phyloP scores from a whole-genome alignment of 371 early-diverging fungal genomes.

The Mucor piriformis region DNA sequence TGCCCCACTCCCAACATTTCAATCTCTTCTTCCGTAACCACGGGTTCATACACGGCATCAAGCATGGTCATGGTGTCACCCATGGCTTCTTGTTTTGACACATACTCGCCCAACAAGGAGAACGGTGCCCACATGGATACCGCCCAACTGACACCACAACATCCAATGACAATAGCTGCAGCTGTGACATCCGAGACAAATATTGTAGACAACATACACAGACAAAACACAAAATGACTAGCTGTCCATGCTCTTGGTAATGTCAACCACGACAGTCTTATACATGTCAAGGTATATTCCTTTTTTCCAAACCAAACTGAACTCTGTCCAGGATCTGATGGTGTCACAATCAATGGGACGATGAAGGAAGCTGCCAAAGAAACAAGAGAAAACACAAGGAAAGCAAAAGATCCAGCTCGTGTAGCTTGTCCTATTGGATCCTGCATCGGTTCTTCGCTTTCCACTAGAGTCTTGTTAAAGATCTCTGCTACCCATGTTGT shows the following conservation, averaged over 20 bases:
- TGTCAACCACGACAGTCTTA: conserved; percentile 40
- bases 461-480: conserved; percentile 34
- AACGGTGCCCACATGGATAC: conserved; percentile 93
- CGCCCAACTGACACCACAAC: conserved; percentile 87
- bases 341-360: conserved; percentile 58
- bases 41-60: conserved; percentile 35
- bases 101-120: conserved; percentile 85
- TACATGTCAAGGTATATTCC: conserved; percentile 17
- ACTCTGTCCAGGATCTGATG: conserved; percentile 17
- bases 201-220: conserved; percentile 70
- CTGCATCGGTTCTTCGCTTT: conserved; percentile 26
- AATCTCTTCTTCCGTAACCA: conserved; percentile 19
- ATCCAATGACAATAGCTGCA: conserved; percentile 66
- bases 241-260: conserved; percentile 73
- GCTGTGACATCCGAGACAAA: conserved; percentile 54
- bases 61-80: conserved; percentile 39
- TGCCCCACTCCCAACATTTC: conserved; percentile 21
- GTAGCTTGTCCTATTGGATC: conserved; percentile 71
- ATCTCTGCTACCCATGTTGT: conserved; percentile 81
- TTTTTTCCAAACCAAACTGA: conserved; percentile 3
- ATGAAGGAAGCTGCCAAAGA: conserved; percentile 75
- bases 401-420: conserved; percentile 84
- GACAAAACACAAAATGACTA: conserved; percentile 68
- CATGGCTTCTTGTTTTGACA: conserved; percentile 51
- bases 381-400: conserved; percentile 79